Evolutionary conservation across 2,329 filamentous ascomycete genomes (phyloP), one percentile per base, ranked within the genome.

Genomic region (Cladosporium austrohemisphaericum): DNA sequence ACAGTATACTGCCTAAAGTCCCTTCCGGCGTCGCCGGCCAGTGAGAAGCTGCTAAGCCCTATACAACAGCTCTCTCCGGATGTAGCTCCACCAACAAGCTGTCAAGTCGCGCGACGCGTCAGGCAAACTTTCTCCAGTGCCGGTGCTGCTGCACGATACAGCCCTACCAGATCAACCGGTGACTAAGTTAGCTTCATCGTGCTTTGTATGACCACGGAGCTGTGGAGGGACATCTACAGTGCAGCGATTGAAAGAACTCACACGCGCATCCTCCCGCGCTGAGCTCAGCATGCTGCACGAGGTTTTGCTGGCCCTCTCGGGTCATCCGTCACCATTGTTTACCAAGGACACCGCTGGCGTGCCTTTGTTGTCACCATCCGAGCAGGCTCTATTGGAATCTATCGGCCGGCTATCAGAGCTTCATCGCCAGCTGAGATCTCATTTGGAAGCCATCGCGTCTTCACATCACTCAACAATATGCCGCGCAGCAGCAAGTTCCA

Each of bases 281-380:
- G n/a, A n/a, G n/a, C n/a, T n/a, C n/a, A 55, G 18, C 58, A 98
- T 98, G 93, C 87, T 98, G 69, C 93, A 97, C 80, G 93, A 98
- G 77, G 89, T 98, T 74, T 83, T 97, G 70, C 85, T 98, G 70
- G 92, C 91, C 68, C 84, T 97, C 70, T 94, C 91, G 62, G 92
- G 93, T 59, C 88, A 97, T 72, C 86, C 88, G 56, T 96, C 92
- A 57, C 86, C 90, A 58, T 81, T 97, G 65, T 86, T 96, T 73
- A 79, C 80, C 70, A 60, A 68, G 74, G 72, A 63, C 69, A 74
- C 61, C 70, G 18, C 32, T 45, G 22, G 14, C 5, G 67, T 73
- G 22, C 67, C 80, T 45, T 25, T 47, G 4, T 71, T 83, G 25
- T 88, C 90, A 37, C 85, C 88, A 31, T 83, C 90, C 44, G 92